Evolutionary conservation across 2,329 filamentous ascomycete species (phyloP).

Genomic region (Penicillium digitatum): DNA sequence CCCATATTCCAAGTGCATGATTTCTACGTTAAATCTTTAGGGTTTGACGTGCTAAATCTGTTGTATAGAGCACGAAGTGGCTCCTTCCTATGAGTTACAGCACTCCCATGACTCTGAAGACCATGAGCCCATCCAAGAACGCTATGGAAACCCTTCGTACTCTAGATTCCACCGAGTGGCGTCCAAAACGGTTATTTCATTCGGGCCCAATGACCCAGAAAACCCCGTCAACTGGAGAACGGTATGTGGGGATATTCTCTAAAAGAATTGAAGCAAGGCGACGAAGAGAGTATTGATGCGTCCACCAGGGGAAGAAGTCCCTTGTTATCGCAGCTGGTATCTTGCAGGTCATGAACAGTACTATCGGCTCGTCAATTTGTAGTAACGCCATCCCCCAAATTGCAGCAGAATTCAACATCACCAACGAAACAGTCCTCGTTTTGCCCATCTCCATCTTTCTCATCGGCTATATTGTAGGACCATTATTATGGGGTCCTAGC

Average conservation of each 20-base stretch:
- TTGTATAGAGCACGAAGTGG: constrained; percentile 10
- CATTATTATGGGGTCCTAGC: constrained; percentile 44
- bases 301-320: constrained; percentile 25
- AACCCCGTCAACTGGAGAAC: constrained; percentile 36
- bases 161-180: constrained; percentile 33
- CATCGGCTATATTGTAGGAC: constrained; percentile 43
- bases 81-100: constrained; percentile 12
- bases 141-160: constrained; percentile 25
- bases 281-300: background rate
- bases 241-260: constrained; percentile 17
- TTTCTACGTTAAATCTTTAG: background rate
- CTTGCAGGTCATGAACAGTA: constrained; percentile 42
- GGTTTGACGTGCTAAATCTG: background rate
- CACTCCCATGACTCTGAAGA: constrained; percentile 14
- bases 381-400: constrained; percentile 40
- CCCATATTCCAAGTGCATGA: background rate
- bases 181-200: constrained; percentile 37
- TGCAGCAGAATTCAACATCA: constrained; percentile 33
- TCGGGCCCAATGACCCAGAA: constrained; percentile 33
- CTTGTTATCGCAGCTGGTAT: constrained; percentile 37
- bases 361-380: constrained; percentile 40
- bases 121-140: constrained; percentile 26
- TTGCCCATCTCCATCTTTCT: constrained; percentile 42
- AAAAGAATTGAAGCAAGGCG: background rate
- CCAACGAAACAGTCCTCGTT: constrained; percentile 33